Conservation (phyloP, 306 rosid species). For the Geum urbanum region DNA sequence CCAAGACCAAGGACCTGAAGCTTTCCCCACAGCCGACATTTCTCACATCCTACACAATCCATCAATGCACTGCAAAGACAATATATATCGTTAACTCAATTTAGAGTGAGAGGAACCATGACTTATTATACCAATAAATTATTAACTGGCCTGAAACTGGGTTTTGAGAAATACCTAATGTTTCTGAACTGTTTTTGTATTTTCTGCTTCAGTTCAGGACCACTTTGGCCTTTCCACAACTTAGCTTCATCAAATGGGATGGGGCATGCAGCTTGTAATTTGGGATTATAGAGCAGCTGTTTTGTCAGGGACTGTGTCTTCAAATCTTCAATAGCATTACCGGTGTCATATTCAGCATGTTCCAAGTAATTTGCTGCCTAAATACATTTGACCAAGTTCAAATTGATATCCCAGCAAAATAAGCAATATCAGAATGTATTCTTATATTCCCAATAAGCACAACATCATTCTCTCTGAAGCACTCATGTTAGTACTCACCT, state of each 20-base stretch:
- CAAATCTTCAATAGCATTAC: slow-evolving; percentile 67
- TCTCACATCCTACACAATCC: slow-evolving; percentile 99
- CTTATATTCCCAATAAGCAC: background rate
- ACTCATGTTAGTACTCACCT: slow-evolving; percentile 48
- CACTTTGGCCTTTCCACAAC: slow-evolving; percentile 92
- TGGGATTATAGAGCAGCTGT: slow-evolving; percentile 70
- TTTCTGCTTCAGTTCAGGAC: slow-evolving; percentile 87
- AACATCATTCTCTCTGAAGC: background rate
- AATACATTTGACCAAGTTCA: slow-evolving; percentile 23
- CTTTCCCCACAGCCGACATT: slow-evolving; percentile 98
- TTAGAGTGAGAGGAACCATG: background rate
- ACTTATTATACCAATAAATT: background rate
- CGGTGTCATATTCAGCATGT: slow-evolving; percentile 89
- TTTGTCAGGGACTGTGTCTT: slow-evolving; percentile 71
- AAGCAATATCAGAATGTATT: background rate
- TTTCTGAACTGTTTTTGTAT: slow-evolving; percentile 92
- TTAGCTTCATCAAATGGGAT: slow-evolving; percentile 96
- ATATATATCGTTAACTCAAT: background rate
- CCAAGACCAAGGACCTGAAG: slow-evolving; percentile 99
- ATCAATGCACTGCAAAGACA: slow-evolving; percentile 69
- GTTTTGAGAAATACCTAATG: slow-evolving; percentile 54
- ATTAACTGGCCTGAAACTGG: slow-evolving; percentile 4
- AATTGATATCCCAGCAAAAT: slow-evolving; percentile 24
- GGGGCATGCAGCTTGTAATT: slow-evolving; percentile 95
- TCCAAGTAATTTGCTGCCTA: slow-evolving; percentile 91